Evolutionary conservation across 2,329 filamentous ascomycete genomes (phyloP).

Genomic region (Pyrenochaeta sp.): DNA sequence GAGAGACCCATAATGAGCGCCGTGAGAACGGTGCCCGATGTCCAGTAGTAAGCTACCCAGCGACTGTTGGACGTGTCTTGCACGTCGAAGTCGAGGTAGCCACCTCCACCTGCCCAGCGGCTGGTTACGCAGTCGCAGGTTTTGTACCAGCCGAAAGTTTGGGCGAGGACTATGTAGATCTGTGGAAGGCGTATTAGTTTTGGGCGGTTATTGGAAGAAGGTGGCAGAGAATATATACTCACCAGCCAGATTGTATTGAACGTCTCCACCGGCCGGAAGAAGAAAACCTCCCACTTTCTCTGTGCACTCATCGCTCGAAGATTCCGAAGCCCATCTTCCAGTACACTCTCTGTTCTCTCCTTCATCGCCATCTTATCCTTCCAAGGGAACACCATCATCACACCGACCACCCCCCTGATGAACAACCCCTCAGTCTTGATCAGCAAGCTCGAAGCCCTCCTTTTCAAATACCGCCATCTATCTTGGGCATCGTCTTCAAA

Average conservation of each 20-base stretch:
- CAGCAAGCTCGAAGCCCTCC: slow-evolving; percentile 8
- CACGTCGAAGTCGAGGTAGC: slow-evolving; percentile 51
- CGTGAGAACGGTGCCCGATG: slow-evolving; percentile 38
- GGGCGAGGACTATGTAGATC: slow-evolving; percentile 40
- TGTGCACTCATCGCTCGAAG: slow-evolving; percentile 20
- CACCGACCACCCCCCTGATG: slow-evolving; percentile 8
- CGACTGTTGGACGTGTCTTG: slow-evolving; percentile 39
- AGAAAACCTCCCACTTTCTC: slow-evolving; percentile 35
- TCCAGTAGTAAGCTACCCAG: slow-evolving; percentile 42
- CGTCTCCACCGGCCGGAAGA: slow-evolving; percentile 41
- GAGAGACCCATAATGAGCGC: slow-evolving; percentile 37
- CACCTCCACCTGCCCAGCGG: slow-evolving; percentile 47
- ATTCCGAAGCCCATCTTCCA: slow-evolving; percentile 9
- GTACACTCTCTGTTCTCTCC: not conserved
- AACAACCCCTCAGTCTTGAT: slow-evolving; percentile 10
- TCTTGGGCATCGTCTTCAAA: slow-evolving; percentile 14
- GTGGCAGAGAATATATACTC: slow-evolving; percentile 3
- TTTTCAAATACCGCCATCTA: slow-evolving; percentile 16
- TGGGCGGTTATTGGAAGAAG: not conserved
- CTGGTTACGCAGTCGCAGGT: slow-evolving; percentile 53
- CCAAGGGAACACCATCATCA: slow-evolving; percentile 10
- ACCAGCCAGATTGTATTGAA: slow-evolving; percentile 50
- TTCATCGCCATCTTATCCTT: slow-evolving; percentile 7
- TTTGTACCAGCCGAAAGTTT: slow-evolving; percentile 53
- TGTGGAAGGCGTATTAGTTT: slow-evolving; percentile 20